These are phyloP conservation scores for Tricholoma furcatifolium DNA, from an alignment of 768 basidiomycete species.

Conservation along the genomic window DNA sequence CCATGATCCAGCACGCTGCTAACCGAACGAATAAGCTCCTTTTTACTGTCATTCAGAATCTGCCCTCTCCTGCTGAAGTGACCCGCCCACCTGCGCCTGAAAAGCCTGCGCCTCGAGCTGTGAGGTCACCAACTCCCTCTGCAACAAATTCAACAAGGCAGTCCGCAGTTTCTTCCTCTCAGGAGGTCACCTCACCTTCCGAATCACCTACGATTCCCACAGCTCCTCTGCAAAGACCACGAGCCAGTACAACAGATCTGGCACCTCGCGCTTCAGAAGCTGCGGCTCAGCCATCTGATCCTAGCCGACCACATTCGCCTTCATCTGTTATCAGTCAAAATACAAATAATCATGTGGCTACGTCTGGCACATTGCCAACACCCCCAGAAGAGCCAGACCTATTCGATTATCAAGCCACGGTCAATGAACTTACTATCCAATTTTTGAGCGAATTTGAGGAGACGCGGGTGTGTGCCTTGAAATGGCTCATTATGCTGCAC, in stretches of 20 bases:
- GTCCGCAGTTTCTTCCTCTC: slow-evolving; percentile 41
- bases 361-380: slow-evolving; percentile 19
- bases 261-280: slow-evolving; percentile 37
- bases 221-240: slow-evolving; percentile 21
- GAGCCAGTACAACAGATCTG: slow-evolving; percentile 30
- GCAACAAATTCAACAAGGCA: slow-evolving; percentile 45
- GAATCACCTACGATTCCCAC: slow-evolving; percentile 26
- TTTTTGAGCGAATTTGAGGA: slow-evolving; percentile 97
- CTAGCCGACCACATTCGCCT: slow-evolving; percentile 66
- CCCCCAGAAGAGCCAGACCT: slow-evolving; percentile 57
- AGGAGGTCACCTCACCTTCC: slow-evolving; percentile 44
- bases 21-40: slow-evolving; percentile 84
- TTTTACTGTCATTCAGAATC: slow-evolving; percentile 78
- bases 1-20: slow-evolving; percentile 86
- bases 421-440: slow-evolving; percentile 89
- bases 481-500: slow-evolving; percentile 98
- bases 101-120: slow-evolving; percentile 33
- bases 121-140: slow-evolving; percentile 59
- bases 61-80: slow-evolving; percentile 70
- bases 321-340: slow-evolving; percentile 44
- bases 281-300: slow-evolving; percentile 21
- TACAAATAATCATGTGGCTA: slow-evolving; percentile 30
- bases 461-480: slow-evolving; percentile 91
- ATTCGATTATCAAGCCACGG: slow-evolving; percentile 91
- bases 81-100: slow-evolving; percentile 28